Conservation (phyloP, 164 flowering plant species). For the Vitis riparia region DNA sequence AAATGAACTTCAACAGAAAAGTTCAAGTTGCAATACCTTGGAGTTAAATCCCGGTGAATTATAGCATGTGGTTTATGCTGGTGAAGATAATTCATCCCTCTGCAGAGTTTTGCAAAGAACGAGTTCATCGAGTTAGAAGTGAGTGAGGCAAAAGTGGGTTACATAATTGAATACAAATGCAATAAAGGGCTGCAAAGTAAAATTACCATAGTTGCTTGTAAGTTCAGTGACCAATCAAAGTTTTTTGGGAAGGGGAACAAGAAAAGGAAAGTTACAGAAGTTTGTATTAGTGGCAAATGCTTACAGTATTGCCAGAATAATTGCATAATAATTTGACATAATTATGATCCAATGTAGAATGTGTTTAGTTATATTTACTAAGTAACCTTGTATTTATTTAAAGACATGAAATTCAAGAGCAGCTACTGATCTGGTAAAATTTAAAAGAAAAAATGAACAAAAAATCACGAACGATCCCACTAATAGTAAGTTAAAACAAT, state of each 20-base stretch:
- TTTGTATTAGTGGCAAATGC: neutral
- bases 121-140: neutral
- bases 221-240: too few species aligned
- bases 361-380: neutral
- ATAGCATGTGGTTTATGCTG: conserved; percentile 62
- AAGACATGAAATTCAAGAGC: neutral
- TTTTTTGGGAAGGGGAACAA: neutral
- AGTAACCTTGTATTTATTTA: neutral
- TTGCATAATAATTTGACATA: neutral
- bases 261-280: neutral
- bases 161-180: neutral
- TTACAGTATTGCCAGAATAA: neutral
- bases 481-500: too few species aligned
- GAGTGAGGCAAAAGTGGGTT: neutral
- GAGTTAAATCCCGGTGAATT: conserved; percentile 66
- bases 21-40: conserved; percentile 36
- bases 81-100: conserved; percentile 78
- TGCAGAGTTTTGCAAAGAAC: conserved; percentile 19
- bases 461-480: too few species aligned
- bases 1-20: neutral
- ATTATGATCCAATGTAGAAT: neutral
- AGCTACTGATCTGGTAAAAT: neutral
- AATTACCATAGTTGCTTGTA: too few species aligned
- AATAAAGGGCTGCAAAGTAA: neutral
- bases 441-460: neutral